phyloP scores from a whole-genome alignment of 495 filamentous ascomycete species.

The Hypomontagnella submonticulosa region DNA sequence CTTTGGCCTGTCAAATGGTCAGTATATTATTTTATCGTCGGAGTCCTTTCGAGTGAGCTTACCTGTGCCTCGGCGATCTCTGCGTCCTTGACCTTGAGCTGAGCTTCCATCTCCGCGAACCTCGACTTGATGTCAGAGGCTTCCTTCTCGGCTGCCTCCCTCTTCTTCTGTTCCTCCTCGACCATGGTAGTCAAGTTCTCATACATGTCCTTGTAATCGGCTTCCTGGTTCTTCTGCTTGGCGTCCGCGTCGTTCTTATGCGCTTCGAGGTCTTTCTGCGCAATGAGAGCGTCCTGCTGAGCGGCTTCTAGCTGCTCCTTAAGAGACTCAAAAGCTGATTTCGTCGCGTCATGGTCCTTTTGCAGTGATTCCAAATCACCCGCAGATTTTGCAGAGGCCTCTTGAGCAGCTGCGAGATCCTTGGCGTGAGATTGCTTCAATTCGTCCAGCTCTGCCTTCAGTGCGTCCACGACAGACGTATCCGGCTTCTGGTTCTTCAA shows the following conservation, averaged over 20 bases:
- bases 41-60: constrained; percentile 10
- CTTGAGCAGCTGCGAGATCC: constrained; percentile 41
- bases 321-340: constrained; percentile 46
- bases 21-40: constrained; percentile 16
- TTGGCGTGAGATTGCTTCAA: constrained; percentile 54
- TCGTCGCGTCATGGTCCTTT: constrained; percentile 43
- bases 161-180: constrained; percentile 61
- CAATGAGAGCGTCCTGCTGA: constrained; percentile 53
- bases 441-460: constrained; percentile 54
- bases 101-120: constrained; percentile 59
- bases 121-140: constrained; percentile 48
- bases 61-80: constrained; percentile 66
- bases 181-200: constrained; percentile 61
- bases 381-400: constrained; percentile 29
- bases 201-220: constrained; percentile 66
- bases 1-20: constrained; percentile 47
- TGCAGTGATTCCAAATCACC: constrained; percentile 37
- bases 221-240: constrained; percentile 58
- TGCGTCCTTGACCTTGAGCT: constrained; percentile 63
- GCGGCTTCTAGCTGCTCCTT: constrained; percentile 50
- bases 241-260: constrained; percentile 54
- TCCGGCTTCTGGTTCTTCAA: constrained; percentile 63
- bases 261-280: constrained; percentile 59
- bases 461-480: constrained; percentile 57
- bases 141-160: constrained; percentile 53